Percentiles rank a stretch among this genome's conserved stretches.
phyloP scores from a whole-genome alignment of 2,329 filamentous ascomycete genomes.

The Neopestalotiopsis rosae region DNA sequence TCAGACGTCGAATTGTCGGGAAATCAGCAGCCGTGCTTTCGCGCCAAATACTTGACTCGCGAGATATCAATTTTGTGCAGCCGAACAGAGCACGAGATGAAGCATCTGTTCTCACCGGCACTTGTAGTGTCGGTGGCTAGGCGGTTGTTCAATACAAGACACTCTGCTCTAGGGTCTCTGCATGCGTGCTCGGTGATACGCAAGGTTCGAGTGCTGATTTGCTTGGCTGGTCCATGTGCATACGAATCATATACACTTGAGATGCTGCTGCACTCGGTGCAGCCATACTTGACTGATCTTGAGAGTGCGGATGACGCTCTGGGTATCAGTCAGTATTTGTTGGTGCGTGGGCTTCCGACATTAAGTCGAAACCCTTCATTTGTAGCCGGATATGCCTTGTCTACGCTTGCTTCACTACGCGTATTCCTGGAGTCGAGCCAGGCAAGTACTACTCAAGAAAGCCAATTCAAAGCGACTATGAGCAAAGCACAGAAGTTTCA shows the following conservation, averaged over 20 bases:
- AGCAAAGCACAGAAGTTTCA: constrained; percentile 78
- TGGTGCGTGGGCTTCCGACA: constrained; percentile 70
- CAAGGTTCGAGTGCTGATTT: constrained; percentile 82
- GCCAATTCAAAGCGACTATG: constrained; percentile 78
- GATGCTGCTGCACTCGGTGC: constrained; percentile 83
- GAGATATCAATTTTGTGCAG: constrained; percentile 81
- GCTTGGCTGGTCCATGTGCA: constrained; percentile 76
- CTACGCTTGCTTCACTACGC: constrained; percentile 78
- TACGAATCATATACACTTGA: constrained; percentile 82
- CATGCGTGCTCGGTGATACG: constrained; percentile 87
- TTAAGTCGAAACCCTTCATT: constrained; percentile 74
- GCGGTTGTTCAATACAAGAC: constrained; percentile 79
- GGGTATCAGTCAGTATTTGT: constrained; percentile 83
- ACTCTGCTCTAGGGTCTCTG: constrained; percentile 82
- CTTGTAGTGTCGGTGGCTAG: constrained; percentile 77
- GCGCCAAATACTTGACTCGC: constrained; percentile 74
- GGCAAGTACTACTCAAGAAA: constrained; percentile 83
- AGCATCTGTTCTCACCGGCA: constrained; percentile 75
- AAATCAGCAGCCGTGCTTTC: constrained; percentile 88
- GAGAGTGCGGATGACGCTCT: constrained; percentile 92
- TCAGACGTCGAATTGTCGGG: constrained; percentile 71
- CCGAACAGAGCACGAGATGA: constrained; percentile 68
- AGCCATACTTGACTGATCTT: constrained; percentile 78
- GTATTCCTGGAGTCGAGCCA: constrained; percentile 77
- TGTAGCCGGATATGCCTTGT: constrained; percentile 79